A percentile compares a stretch with the other conserved stretches of the same genome.
phyloP scores from a whole-genome alignment of 1,284 basidiomycete genomes.

The Ganoderma sinense region DNA sequence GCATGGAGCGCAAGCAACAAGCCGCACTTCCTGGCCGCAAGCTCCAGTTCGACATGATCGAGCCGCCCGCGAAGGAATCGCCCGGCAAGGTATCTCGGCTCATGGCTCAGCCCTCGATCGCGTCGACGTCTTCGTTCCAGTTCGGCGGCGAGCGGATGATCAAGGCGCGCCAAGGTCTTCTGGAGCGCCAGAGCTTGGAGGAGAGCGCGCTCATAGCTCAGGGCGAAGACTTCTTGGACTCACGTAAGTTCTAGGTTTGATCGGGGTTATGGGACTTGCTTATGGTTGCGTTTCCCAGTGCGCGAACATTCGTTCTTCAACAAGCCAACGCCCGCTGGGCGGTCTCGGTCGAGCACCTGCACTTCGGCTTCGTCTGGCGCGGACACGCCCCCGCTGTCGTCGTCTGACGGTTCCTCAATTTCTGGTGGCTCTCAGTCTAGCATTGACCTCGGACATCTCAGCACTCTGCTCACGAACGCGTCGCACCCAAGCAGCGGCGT shows the following conservation, averaged over 20 bases:
- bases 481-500: conserved; percentile 45
- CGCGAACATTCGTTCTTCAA: conserved; percentile 59
- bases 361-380: conserved; percentile 66
- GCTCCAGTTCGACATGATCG: conserved; percentile 40
- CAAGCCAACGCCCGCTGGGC: conserved; percentile 57
- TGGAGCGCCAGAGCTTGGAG: conserved; percentile 74
- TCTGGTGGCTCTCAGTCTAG: conserved; percentile 79
- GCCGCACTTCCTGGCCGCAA: conserved; percentile 38
- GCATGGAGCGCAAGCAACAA: conserved; percentile 68
- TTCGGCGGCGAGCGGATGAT: conserved; percentile 77
- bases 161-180: conserved; percentile 62
- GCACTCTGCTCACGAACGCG: conserved; percentile 59
- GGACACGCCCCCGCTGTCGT: conserved; percentile 75
- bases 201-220: conserved; percentile 66
- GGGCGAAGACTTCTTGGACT: conserved; percentile 64
- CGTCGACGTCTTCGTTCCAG: conserved; percentile 63
- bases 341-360: conserved; percentile 72
- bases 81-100: conserved; percentile 51
- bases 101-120: conserved; percentile 66
- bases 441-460: conserved; percentile 73
- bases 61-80: conserved; percentile 43
- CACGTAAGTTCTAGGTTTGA: conserved; percentile 52
- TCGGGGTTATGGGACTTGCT: conserved; percentile 15
- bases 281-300: conserved; percentile 41
- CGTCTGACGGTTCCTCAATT: conserved; percentile 67